phyloP scores from a whole-genome alignment of 768 basidiomycete genomes.

The Chalciporus chontae region DNA sequence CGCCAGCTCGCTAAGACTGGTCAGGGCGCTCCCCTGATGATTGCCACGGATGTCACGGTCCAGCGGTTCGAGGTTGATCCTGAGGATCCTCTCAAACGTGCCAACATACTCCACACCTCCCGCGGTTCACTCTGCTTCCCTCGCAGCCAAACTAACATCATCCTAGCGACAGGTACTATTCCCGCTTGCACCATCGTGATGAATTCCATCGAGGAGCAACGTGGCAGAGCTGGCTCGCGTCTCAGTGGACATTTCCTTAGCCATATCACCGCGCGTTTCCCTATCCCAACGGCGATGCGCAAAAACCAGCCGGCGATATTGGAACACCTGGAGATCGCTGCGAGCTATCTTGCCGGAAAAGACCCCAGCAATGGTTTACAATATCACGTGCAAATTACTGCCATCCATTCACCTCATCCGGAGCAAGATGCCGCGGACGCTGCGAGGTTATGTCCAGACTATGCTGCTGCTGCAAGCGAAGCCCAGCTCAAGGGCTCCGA shows the following conservation, averaged over 20 bases:
- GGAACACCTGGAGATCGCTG: neutral
- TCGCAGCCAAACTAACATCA: conserved; percentile 13
- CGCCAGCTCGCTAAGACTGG: conserved; percentile 6
- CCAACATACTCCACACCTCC: conserved; percentile 13
- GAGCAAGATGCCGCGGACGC: conserved; percentile 11
- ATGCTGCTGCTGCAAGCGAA: conserved; percentile 10
- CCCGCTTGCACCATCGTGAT: conserved; percentile 17
- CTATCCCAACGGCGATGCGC: neutral
- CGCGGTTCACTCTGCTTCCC: conserved; percentile 15
- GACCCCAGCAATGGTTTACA: conserved; percentile 2
- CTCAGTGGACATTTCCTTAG: conserved; percentile 17
- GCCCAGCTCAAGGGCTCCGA: conserved; percentile 10
- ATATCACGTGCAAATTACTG: conserved; percentile 13
- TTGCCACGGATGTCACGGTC: conserved; percentile 10
- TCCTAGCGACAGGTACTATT: conserved; percentile 19
- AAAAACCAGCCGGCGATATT: neutral
- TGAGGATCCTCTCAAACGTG: conserved; percentile 1
- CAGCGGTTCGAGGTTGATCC: conserved; percentile 13
- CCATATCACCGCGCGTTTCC: conserved; percentile 9
- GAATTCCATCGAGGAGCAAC: conserved; percentile 13
- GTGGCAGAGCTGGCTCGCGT: conserved; percentile 11
- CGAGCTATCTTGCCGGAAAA: conserved; percentile 8
- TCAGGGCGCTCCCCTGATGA: conserved; percentile 14
- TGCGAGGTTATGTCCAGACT: conserved; percentile 16
- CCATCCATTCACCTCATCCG: conserved; percentile 8